Evolutionary conservation across 352 stramenopile species (phyloP).

Genomic region (Saprolegnia diclina): DNA sequence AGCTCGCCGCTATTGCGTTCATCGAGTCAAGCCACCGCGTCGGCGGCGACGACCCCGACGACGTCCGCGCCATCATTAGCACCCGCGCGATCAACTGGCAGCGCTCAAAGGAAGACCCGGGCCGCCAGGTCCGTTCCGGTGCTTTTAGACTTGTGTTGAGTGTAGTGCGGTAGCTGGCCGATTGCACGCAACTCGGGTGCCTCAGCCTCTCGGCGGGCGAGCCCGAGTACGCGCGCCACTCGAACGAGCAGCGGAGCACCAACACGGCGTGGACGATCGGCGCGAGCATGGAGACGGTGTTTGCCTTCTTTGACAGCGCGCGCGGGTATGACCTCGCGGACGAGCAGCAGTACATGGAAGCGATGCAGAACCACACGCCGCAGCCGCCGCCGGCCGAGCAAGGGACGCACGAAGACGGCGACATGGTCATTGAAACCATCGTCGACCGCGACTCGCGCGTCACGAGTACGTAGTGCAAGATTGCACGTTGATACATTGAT

Average conservation of each 20-base stretch:
- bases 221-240: slow-evolving; percentile 34
- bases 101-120: slow-evolving; percentile 56
- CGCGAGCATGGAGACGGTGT: slow-evolving; percentile 76
- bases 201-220: slow-evolving; percentile 71
- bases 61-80: slow-evolving; percentile 57
- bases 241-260: slow-evolving; percentile 54
- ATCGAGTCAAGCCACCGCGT: slow-evolving; percentile 78
- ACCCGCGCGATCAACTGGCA: slow-evolving; percentile 80
- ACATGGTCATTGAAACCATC: slow-evolving; percentile 38
- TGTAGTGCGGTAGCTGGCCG: slow-evolving; percentile 64
- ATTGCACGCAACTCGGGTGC: slow-evolving; percentile 64
- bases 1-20: slow-evolving; percentile 68
- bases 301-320: slow-evolving; percentile 80
- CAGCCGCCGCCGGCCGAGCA: slow-evolving; percentile 26
- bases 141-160: too few species aligned
- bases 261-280: slow-evolving; percentile 82
- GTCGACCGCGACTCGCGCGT: slow-evolving; percentile 33
- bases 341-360: slow-evolving; percentile 57
- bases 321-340: slow-evolving; percentile 65
- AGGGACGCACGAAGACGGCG: slow-evolving; percentile 65
- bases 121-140: slow-evolving; percentile 23
- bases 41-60: slow-evolving; percentile 52
- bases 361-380: slow-evolving; percentile 42
- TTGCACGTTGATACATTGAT: slow-evolving; percentile 37
- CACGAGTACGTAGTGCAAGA: slow-evolving; percentile 5